Percentiles rank a stretch among this genome's conserved stretches.
Conservation (phyloP, 2,329 filamentous ascomycete genomes). For the Botrytis elliptica region DNA sequence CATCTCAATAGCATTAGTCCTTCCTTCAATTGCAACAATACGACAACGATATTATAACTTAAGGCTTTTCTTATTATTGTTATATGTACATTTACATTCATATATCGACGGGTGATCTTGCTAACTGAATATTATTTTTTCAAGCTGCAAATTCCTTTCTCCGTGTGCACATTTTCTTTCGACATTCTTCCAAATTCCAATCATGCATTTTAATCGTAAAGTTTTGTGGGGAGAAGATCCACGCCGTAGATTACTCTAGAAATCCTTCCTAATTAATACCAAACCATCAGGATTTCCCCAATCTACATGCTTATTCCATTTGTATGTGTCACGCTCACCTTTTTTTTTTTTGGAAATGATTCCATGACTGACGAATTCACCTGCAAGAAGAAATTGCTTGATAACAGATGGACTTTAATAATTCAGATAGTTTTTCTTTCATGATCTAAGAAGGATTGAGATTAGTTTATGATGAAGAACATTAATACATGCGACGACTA, state of each 20-base stretch:
- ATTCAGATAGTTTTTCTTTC: background rate
- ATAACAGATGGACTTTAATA: background rate
- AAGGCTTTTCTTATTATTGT: too few species aligned
- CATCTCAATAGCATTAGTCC: background rate
- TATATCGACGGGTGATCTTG: background rate
- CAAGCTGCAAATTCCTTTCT: background rate
- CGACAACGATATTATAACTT: background rate
- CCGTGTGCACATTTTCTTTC: background rate
- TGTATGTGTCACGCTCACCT: background rate
- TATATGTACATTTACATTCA: background rate
- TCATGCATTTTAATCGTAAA: background rate
- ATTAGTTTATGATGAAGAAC: background rate
- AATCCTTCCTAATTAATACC: background rate
- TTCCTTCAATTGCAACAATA: background rate
- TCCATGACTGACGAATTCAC: background rate
- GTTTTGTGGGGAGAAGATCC: accelerated
- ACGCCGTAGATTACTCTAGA: background rate
- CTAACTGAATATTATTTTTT: accelerated
- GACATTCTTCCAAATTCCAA: background rate
- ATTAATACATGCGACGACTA: background rate
- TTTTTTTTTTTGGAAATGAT: background rate
- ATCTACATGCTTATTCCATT: background rate
- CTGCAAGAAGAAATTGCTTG: background rate
- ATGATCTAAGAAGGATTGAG: background rate
- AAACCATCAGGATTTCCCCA: background rate